These are phyloP conservation scores for Venturia pyrina DNA, from an alignment of 2,329 filamentous ascomycete species.

Conservation along the genomic window DNA sequence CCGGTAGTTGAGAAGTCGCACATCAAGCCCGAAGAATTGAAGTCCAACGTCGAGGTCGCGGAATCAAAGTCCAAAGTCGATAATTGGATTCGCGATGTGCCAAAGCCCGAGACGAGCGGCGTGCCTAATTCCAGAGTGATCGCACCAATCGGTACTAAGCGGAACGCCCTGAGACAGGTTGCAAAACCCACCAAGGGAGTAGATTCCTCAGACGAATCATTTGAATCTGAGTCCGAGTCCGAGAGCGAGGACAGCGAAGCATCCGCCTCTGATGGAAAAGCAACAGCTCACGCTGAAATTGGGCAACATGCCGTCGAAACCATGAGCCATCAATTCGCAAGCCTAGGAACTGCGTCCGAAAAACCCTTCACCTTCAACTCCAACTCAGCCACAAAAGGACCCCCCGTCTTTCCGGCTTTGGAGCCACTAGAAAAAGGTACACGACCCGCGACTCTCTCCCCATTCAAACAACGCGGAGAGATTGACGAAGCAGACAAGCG, in stretches of 20 bases:
- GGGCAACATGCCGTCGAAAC: not conserved
- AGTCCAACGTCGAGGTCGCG: not conserved
- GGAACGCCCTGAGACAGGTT: not conserved
- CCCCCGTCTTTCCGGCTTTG: not conserved
- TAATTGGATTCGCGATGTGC: not conserved
- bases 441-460: too few relatives aligned
- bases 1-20: not conserved
- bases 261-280: not conserved
- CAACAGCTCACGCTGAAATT: not conserved
- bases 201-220: not conserved
- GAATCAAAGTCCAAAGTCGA: not conserved
- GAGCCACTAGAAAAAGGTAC: not conserved
- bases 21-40: not conserved
- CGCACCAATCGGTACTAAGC: not conserved
- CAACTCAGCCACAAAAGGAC: not conserved
- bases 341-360: not conserved
- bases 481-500: not conserved
- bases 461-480: not conserved
- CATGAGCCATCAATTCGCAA: not conserved
- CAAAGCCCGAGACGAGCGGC: not conserved
- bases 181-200: not conserved
- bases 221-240: not conserved
- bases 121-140: not conserved
- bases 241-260: not conserved
- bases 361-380: not conserved